These are phyloP conservation scores for Jaminaea rosea DNA, from an alignment of 1,284 basidiomycete genomes.

Conservation along the genomic window DNA sequence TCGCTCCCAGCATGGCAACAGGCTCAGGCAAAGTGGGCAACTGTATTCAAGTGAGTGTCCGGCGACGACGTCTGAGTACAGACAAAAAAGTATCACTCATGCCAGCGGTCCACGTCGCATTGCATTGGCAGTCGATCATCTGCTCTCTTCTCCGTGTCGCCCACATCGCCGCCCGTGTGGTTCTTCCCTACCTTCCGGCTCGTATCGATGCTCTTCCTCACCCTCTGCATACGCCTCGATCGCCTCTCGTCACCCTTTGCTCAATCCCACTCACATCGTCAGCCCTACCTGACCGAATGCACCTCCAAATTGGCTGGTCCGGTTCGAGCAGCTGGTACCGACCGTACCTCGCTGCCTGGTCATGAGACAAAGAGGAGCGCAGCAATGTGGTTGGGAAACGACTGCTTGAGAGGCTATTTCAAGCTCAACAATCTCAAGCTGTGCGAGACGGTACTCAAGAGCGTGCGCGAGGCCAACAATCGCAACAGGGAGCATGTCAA, in stretches of 20 bases:
- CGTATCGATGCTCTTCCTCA: background rate
- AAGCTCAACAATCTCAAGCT: conserved; percentile 48
- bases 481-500: conserved; percentile 19
- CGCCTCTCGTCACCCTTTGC: background rate
- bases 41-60: too few species aligned
- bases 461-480: conserved; percentile 46
- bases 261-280: too few species aligned
- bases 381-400: conserved; percentile 40
- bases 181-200: background rate
- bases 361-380: conserved; percentile 37
- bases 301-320: conserved; percentile 39
- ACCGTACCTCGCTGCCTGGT: conserved; percentile 28
- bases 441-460: conserved; percentile 50
- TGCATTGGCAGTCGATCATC: too few species aligned
- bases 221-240: background rate
- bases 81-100: too few species aligned
- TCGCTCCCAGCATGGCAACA: too few species aligned
- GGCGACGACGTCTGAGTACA: too few species aligned
- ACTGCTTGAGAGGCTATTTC: conserved; percentile 45
- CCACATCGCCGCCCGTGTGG: background rate
- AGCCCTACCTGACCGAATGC: conserved; percentile 24
- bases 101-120: too few species aligned
- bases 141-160: too few species aligned
- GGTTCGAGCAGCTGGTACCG: conserved; percentile 41
- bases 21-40: too few species aligned